Evolutionary conservation across 2,329 filamentous ascomycete species (phyloP).

Genomic region (Diaporthe nobilis): DNA sequence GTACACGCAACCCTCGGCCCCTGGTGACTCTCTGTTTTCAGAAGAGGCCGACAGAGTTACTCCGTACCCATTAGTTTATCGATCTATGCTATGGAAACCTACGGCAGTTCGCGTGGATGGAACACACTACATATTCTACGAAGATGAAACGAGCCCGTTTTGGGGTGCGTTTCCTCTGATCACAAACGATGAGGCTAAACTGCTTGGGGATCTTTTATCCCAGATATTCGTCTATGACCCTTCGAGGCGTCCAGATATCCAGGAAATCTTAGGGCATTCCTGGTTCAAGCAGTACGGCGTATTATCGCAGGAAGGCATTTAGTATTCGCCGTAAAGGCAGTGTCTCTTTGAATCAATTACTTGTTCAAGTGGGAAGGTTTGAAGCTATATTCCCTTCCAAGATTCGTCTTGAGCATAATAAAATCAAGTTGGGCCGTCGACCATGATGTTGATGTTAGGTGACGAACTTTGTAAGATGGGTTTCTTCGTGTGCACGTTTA

Average conservation of each 20-base stretch:
- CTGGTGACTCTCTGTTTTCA: neutral
- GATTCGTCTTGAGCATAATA: neutral
- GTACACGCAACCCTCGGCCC: neutral
- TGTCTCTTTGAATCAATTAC: neutral
- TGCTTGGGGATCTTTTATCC: conserved; percentile 1
- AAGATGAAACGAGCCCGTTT: neutral
- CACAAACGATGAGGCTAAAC: neutral
- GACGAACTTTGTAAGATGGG: neutral
- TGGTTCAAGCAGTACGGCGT: neutral
- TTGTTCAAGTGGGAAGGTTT: neutral
- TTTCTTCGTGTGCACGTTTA: neutral
- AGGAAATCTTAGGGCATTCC: neutral
- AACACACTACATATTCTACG: neutral
- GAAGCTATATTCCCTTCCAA: neutral
- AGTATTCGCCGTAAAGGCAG: neutral
- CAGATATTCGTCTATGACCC: conserved; percentile 24
- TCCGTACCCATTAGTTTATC: neutral
- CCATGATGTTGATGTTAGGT: neutral
- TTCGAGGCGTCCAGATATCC: neutral
- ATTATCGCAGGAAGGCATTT: neutral
- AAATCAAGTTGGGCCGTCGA: neutral
- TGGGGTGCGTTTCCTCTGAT: conserved; percentile 15
- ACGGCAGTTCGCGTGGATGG: neutral
- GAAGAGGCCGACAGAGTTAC: neutral
- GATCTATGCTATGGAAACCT: neutral